Evolutionary conservation across 2,329 filamentous ascomycete species (phyloP).

Genomic region (Penicillium sp.): DNA sequence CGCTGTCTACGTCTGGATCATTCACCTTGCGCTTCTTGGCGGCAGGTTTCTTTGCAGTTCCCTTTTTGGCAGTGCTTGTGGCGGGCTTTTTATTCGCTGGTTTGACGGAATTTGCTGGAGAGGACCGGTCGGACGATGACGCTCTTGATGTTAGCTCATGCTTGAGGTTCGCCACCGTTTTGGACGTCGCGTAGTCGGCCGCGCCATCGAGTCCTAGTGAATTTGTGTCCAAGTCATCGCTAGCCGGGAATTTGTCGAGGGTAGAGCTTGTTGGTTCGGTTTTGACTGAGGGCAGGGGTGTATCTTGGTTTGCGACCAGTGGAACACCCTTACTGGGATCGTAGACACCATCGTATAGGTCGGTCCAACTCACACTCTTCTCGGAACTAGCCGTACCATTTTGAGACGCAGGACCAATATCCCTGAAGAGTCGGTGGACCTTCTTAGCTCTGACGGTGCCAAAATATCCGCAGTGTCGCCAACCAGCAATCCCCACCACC

Average conservation of each 20-base stretch:
- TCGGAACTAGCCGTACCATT: slow-evolving; percentile 13
- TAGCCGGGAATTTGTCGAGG: slow-evolving; percentile 31
- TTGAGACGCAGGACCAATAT: slow-evolving; percentile 19
- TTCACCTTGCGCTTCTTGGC: slow-evolving; percentile 45
- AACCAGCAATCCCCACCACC: slow-evolving; percentile 41
- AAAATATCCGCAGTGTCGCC: slow-evolving; percentile 42
- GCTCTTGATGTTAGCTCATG: slow-evolving; percentile 35
- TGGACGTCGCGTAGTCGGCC: slow-evolving; percentile 38
- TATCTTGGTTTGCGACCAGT: slow-evolving; percentile 17
- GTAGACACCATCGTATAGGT: slow-evolving; percentile 35
- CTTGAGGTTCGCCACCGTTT: slow-evolving; percentile 41
- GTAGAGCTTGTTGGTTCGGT: slow-evolving; percentile 31
- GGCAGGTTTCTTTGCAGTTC: slow-evolving; percentile 38
- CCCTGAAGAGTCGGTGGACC: slow-evolving; percentile 35
- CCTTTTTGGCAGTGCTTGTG: slow-evolving; percentile 36
- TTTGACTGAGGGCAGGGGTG: slow-evolving; percentile 32
- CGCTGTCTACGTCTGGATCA: slow-evolving; percentile 36
- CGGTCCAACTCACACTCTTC: slow-evolving; percentile 30
- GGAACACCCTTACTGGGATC: slow-evolving; percentile 14
- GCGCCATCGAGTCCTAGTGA: slow-evolving; percentile 26
- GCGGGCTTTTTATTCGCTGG: slow-evolving; percentile 34
- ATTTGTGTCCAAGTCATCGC: slow-evolving; percentile 29
- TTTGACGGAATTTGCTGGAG: slow-evolving; percentile 40
- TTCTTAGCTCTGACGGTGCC: slow-evolving; percentile 33
- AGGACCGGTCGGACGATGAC: slow-evolving; percentile 39